Percentiles rank a stretch among this genome's conserved stretches.
Conservation (phyloP, 371 early-diverging fungal species). For the Dinochytrium kinnereticum region DNA sequence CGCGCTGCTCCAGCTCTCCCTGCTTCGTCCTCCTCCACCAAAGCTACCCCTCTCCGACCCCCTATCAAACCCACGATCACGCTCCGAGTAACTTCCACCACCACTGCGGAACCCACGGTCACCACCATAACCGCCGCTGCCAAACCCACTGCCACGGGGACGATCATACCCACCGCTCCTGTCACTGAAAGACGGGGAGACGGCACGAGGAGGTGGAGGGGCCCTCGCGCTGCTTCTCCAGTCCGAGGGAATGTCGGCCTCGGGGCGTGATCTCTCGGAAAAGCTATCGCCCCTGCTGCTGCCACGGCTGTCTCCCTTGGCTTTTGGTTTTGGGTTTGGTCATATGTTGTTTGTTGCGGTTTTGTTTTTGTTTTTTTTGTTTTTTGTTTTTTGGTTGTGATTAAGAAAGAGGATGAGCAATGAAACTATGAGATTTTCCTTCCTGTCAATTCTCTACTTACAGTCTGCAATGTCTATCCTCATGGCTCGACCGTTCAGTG, state of each 20-base stretch:
- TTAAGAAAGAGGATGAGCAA: neutral
- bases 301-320: no score
- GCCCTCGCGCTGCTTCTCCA: neutral
- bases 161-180: constrained; percentile 26
- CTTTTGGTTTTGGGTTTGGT: no score
- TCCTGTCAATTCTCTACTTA: constrained; percentile 2
- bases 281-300: constrained; percentile 3
- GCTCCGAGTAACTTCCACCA: constrained; percentile 29
- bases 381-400: constrained; percentile 45
- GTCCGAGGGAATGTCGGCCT: neutral
- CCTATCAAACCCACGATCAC: constrained; percentile 37
- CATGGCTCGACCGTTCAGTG: constrained; percentile 70
- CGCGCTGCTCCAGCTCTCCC: neutral
- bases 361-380: no score
- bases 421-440: neutral
- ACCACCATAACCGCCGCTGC: constrained; percentile 14
- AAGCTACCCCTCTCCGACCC: constrained; percentile 37
- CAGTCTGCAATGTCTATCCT: constrained; percentile 88
- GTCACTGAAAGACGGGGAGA: constrained; percentile 20
- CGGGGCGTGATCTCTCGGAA: neutral
- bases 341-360: no score
- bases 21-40: constrained; percentile 27
- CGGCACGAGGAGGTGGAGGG: neutral
- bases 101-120: constrained; percentile 1
- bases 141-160: constrained; percentile 6